phyloP scores from a whole-genome alignment of 176 grass and related monocot genomes.

The Leersia perrieri region DNA sequence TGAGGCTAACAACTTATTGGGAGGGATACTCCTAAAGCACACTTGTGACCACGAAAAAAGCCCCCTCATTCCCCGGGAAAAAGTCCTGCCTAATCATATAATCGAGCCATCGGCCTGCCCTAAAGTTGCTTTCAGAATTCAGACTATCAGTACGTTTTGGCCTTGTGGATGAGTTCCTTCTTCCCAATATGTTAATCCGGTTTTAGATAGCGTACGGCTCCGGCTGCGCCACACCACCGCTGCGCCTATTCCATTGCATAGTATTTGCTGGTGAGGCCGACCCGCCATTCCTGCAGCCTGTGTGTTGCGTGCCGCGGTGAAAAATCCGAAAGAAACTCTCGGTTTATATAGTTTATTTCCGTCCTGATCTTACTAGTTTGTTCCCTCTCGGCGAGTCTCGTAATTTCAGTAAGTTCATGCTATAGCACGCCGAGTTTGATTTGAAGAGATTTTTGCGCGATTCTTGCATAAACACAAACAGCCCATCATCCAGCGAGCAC shows the following conservation, averaged over 20 bases:
- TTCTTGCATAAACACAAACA: not conserved
- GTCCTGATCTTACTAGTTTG: too few relatives aligned
- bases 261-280: not conserved
- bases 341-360: too few relatives aligned
- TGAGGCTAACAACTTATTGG: not conserved
- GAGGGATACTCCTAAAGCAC: not conserved
- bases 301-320: not conserved
- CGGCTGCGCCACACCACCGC: constrained; percentile 1
- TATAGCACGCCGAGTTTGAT: too few relatives aligned
- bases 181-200: constrained; percentile 15
- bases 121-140: not conserved
- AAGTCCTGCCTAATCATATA: not conserved
- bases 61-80: not conserved
- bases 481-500: not conserved
- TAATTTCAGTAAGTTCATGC: too few relatives aligned
- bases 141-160: not conserved
- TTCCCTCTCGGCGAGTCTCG: too few relatives aligned
- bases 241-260: not conserved
- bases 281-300: too few relatives aligned
- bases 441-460: not conserved
- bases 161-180: constrained; percentile 11
- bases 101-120: not conserved
- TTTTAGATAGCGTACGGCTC: not conserved
- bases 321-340: not conserved
- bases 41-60: not conserved